These are phyloP conservation scores for Aspergillus sp. DNA, from an alignment of 2,329 filamentous ascomycete genomes.

Conservation along the genomic window DNA sequence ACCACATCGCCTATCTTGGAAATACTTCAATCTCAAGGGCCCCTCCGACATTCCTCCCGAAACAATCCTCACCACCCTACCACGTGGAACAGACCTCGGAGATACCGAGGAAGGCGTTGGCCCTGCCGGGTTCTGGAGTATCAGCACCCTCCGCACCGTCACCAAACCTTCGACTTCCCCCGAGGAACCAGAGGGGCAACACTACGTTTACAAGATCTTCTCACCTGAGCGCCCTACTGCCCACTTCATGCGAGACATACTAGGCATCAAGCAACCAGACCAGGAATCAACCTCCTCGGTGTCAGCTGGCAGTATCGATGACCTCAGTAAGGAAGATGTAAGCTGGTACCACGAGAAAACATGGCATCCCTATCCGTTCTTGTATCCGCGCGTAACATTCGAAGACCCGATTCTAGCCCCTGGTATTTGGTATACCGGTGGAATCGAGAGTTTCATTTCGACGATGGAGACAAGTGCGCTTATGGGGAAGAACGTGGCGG, in stretches of 20 bases:
- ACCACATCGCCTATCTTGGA: conserved; percentile 67
- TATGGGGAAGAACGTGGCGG: conserved; percentile 68
- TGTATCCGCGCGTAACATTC: conserved; percentile 82
- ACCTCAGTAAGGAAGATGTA: conserved; percentile 49
- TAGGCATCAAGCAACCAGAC: conserved; percentile 43
- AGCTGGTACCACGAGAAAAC: conserved; percentile 75
- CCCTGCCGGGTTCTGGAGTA: conserved; percentile 77
- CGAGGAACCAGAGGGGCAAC: conserved; percentile 24
- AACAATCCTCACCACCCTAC: conserved; percentile 80
- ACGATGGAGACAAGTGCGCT: conserved; percentile 96
- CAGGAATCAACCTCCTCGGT: background rate
- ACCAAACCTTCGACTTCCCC: conserved; percentile 62
- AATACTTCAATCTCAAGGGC: conserved; percentile 68
- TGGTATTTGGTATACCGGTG: conserved; percentile 57
- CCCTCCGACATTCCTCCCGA: conserved; percentile 58
- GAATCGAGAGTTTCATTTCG: conserved; percentile 89
- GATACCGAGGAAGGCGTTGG: conserved; percentile 59
- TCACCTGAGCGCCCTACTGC: conserved; percentile 52
- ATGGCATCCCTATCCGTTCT: conserved; percentile 84
- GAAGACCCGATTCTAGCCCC: conserved; percentile 69
- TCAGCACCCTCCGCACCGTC: conserved; percentile 69
- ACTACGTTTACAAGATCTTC: conserved; percentile 69
- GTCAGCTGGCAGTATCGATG: conserved; percentile 23
- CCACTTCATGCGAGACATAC: conserved; percentile 49
- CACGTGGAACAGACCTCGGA: conserved; percentile 48